Conservation (phyloP, 768 basidiomycete species). For the Leccinum longicurvipes region DNA sequence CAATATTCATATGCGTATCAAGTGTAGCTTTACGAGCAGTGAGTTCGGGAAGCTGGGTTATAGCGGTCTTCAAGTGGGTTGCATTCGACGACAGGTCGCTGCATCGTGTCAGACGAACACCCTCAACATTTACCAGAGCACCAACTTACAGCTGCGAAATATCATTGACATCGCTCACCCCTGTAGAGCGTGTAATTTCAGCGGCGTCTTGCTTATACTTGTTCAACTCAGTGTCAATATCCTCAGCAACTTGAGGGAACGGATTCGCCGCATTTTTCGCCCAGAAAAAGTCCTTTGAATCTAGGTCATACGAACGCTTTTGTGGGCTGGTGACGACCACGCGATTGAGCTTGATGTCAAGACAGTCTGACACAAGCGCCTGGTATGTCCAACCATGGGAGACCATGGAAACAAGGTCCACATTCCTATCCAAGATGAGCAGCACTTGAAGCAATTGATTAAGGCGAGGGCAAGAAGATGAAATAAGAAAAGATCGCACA, state of each 20-base stretch:
- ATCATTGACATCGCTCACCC: slow-evolving; percentile 93
- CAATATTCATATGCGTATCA: slow-evolving; percentile 99
- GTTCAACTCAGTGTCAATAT: slow-evolving; percentile 89
- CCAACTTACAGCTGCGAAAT: slow-evolving; percentile 82
- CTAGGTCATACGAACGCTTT: slow-evolving; percentile 89
- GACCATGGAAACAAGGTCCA: slow-evolving; percentile 90
- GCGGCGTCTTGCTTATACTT: slow-evolving; percentile 95
- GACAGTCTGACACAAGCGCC: slow-evolving; percentile 94
- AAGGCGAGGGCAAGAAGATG: slow-evolving; percentile 1
- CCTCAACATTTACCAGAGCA: neutral
- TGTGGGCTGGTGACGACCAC: slow-evolving; percentile 76
- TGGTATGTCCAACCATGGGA: slow-evolving; percentile 99
- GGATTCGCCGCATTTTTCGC: slow-evolving; percentile 92
- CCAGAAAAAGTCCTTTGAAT: slow-evolving; percentile 99
- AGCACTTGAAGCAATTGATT: slow-evolving; percentile 56
- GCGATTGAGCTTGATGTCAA: slow-evolving; percentile 95
- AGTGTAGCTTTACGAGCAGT: slow-evolving; percentile 95
- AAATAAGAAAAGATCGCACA: slow-evolving; percentile 44
- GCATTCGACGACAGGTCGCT: slow-evolving; percentile 91
- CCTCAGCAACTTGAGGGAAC: slow-evolving; percentile 98
- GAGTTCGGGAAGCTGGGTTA: slow-evolving; percentile 93
- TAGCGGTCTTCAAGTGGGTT: slow-evolving; percentile 91
- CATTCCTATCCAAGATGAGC: slow-evolving; percentile 89
- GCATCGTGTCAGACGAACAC: slow-evolving; percentile 7
- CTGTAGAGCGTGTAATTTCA: slow-evolving; percentile 93